phyloP scores from a whole-genome alignment of 2,329 filamentous ascomycete genomes.

The Dactylellina sp. region DNA sequence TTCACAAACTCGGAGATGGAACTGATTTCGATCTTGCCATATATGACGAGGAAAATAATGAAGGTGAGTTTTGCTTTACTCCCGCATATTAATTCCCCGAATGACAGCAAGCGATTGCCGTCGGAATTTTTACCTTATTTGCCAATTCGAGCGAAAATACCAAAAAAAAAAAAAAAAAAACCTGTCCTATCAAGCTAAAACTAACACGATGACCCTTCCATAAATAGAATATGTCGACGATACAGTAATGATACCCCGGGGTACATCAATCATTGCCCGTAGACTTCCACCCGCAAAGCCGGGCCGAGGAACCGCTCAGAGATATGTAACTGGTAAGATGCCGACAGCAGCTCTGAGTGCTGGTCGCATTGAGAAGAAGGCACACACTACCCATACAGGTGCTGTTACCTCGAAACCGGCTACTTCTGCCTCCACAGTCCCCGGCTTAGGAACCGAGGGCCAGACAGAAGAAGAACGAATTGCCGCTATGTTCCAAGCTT shows the following conservation, averaged over 20 bases:
- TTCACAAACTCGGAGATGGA: slow-evolving; percentile 92
- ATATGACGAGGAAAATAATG: slow-evolving; percentile 88
- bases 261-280: slow-evolving; percentile 90
- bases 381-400: slow-evolving; percentile 69
- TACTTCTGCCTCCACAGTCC: slow-evolving; percentile 20
- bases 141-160: not conserved
- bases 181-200: not conserved
- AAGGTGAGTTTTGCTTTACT: slow-evolving; percentile 67
- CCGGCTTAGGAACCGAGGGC: slow-evolving; percentile 34
- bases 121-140: not conserved
- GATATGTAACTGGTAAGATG: slow-evolving; percentile 97
- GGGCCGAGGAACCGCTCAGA: slow-evolving; percentile 88
- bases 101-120: not conserved
- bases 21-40: slow-evolving; percentile 96
- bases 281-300: slow-evolving; percentile 84
- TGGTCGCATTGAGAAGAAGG: slow-evolving; percentile 64
- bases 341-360: slow-evolving; percentile 75
- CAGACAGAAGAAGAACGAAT: slow-evolving; percentile 87
- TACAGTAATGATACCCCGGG: slow-evolving; percentile 94
- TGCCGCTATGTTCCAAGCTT: slow-evolving; percentile 88
- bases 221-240: slow-evolving; percentile 91
- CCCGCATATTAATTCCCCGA: not conserved
- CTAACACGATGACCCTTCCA: slow-evolving; percentile 16
- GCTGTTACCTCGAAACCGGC: slow-evolving; percentile 25
- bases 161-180: not conserved